Evolutionary conservation across 1,139 yeast species (phyloP).

Genomic region (Candida sanyaensis): DNA sequence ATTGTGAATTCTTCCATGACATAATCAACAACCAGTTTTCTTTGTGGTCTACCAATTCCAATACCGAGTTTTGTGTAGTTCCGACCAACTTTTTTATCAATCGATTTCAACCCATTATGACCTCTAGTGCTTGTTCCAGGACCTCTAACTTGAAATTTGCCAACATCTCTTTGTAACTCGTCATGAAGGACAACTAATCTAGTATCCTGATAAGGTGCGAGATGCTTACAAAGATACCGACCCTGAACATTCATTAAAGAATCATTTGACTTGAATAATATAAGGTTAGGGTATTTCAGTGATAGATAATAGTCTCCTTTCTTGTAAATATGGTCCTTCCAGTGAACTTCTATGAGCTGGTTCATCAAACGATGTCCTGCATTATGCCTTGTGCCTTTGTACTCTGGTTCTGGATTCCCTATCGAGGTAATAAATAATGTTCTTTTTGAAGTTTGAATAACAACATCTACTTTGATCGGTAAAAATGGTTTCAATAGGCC

Average conservation of each 20-base stretch:
- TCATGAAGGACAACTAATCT: constrained; percentile 67
- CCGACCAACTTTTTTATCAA: constrained; percentile 41
- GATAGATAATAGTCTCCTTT: constrained; percentile 19
- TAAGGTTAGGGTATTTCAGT: constrained; percentile 22
- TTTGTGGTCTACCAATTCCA: constrained; percentile 71
- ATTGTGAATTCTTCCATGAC: constrained; percentile 55
- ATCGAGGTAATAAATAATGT: constrained; percentile 51
- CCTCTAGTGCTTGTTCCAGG: constrained; percentile 67
- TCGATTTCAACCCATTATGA: constrained; percentile 75
- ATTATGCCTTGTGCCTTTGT: constrained; percentile 68
- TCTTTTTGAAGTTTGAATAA: constrained; percentile 2
- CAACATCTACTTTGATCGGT: constrained; percentile 4
- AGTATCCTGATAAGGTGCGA: constrained; percentile 26
- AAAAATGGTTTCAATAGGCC: constrained; percentile 2
- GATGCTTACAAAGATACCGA: constrained; percentile 45
- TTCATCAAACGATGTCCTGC: constrained; percentile 66
- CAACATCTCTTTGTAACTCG: constrained; percentile 66
- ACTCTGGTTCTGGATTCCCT: constrained; percentile 76
- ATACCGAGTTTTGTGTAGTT: constrained; percentile 53
- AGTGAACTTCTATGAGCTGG: constrained; percentile 25
- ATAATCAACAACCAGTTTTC: constrained; percentile 55
- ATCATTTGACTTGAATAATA: constrained; percentile 47
- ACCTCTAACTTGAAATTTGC: constrained; percentile 59
- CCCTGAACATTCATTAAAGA: constrained; percentile 74
- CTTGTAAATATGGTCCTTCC: constrained; percentile 21